Evolutionary conservation across 331 rosid species (phyloP), one percentile per base, ranked within the genome.

Genomic region (Malus hybrid): DNA sequence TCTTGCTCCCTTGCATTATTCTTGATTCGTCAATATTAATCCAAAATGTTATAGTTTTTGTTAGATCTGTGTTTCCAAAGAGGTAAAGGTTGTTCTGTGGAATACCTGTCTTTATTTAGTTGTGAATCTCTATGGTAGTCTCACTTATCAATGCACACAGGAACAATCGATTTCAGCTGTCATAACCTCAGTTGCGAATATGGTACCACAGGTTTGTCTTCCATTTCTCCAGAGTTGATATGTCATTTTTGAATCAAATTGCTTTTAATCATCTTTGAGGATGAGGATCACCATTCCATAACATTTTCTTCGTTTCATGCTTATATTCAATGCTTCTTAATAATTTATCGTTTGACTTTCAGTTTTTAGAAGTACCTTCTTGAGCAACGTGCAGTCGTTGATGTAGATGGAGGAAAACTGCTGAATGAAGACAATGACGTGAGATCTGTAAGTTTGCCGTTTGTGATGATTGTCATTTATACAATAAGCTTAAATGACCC

Each of bases 151-250:
- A 75, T 83, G 69, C 39, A 83, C 75, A 74, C 95, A 94, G 99
- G 97, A 90, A 85, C 87, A 88, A 70, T 94, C 99, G 69, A 81
- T 94, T 80, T 91, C 99, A 42, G 87, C 93, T 48, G 87, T 88
- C 80, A 84, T 94, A 81, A 87, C 86, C 76, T 82, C 86, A 56
- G 96, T 89, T 71, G 89, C 91, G 44, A 88, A 85, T 88, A 85
- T 94, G 95, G 83, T 94, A 83, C 99, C 99, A 24, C 92, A 94
- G 97, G 99, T 93, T 82, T 76, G 92, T 83, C 73, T 80, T 46
- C 75, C 75, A 33, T 68, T 64, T 56, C 3, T 36, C 15, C 36
- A 20, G 52, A 9, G 4, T 34, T 57, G 36, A 57, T 20, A 39
- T 56, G 22, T 1, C 34, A n/a, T 34, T 11, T 61, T 71, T 54